A percentile compares a stretch with the other conserved stretches of the same genome.
Conservation (phyloP, 1,284 basidiomycete species). For the Sutorius eximius region DNA sequence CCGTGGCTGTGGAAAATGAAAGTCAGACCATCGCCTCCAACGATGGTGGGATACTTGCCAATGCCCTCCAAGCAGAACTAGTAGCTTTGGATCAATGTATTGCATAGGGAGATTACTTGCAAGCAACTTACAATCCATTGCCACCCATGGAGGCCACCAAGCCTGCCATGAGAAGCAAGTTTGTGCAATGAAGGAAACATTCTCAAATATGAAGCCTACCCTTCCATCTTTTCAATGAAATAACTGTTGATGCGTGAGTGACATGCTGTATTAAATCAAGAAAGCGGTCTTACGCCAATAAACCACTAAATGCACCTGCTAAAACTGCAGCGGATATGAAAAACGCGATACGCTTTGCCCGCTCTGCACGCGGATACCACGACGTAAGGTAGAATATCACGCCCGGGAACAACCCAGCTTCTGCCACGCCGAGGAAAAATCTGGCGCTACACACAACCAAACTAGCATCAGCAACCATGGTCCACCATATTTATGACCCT, state of each 20-base stretch:
- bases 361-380: constrained; percentile 22
- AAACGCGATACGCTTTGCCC: constrained; percentile 12
- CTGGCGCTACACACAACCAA: constrained; percentile 37
- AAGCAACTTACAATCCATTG: constrained; percentile 46
- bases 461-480: neutral
- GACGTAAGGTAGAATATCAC: constrained; percentile 19
- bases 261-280: neutral
- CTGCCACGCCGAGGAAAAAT: constrained; percentile 31
- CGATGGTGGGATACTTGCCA: constrained; percentile 6
- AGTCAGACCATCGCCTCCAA: neutral
- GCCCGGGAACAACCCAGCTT: constrained; percentile 18
- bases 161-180: neutral
- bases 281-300: constrained; percentile 17
- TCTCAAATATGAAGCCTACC: constrained; percentile 1
- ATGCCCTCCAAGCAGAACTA: constrained; percentile 38
- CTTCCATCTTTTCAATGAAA: constrained; percentile 19
- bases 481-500: constrained; percentile 2
- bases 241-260: constrained; percentile 13
- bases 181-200: neutral
- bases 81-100: neutral
- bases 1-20: constrained; percentile 28
- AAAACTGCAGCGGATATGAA: constrained; percentile 15
- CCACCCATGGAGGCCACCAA: constrained; percentile 43
- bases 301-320: constrained; percentile 18
- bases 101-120: too few relatives aligned